These are phyloP conservation scores for Fusarium sp. DNA, from an alignment of 2,329 filamentous ascomycete genomes.

Conservation along the genomic window DNA sequence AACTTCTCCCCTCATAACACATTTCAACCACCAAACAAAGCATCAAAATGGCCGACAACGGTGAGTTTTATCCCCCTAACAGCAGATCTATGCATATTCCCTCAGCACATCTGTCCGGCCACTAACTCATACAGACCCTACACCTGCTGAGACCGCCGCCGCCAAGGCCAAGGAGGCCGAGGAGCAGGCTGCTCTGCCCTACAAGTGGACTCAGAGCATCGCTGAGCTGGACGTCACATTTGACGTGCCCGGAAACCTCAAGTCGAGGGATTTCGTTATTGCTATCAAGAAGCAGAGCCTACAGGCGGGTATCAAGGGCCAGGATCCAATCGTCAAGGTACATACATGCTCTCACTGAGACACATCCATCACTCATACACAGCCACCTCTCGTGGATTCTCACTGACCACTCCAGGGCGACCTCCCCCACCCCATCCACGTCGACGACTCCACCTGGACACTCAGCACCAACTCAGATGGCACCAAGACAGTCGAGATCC, in stretches of 20 bases:
- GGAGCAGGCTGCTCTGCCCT: conserved; percentile 92
- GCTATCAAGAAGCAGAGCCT: conserved; percentile 85
- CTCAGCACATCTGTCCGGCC: no score
- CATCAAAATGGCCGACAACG: conserved; percentile 60
- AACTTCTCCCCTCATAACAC: conserved; percentile 28
- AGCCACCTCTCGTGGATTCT: no score
- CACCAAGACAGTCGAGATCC: conserved; percentile 78
- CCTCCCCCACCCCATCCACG: conserved; percentile 82
- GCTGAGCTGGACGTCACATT: conserved; percentile 87
- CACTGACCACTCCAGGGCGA: conserved; percentile 74
- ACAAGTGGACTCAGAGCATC: conserved; percentile 98
- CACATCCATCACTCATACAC: neutral
- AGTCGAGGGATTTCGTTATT: conserved; percentile 86
- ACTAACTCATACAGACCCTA: conserved; percentile 61
- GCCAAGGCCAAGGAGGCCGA: conserved; percentile 80
- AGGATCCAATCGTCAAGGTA: conserved; percentile 87
- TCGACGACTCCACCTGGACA: conserved; percentile 96
- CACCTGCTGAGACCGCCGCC: conserved; percentile 70
- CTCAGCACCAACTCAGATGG: conserved; percentile 81
- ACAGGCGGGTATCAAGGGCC: conserved; percentile 87
- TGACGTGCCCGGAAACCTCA: conserved; percentile 84
- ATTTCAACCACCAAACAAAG: conserved; percentile 13
- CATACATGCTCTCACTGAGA: conserved; percentile 41
- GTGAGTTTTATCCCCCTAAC: conserved; percentile 2
- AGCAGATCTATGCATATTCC: no score